A percentile compares a stretch with the other conserved stretches of the same genome.
Evolutionary conservation across 345 rosid genomes (phyloP).

Genomic region (Aquilaria yunnanensis): DNA sequence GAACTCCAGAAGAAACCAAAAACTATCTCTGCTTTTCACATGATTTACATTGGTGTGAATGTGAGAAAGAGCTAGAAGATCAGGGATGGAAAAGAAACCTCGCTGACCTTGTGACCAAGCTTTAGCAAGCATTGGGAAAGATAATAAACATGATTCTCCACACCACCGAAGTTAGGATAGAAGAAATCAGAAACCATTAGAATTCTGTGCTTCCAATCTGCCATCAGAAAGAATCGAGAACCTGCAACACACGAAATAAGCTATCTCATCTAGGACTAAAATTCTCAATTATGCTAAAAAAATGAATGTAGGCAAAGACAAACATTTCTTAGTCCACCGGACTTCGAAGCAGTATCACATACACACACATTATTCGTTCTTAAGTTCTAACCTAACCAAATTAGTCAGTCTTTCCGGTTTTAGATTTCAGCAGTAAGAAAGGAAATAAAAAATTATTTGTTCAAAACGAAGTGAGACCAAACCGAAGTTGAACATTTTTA

Average conservation of each 20-base stretch:
- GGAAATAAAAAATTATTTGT: no score
- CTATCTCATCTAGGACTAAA: neutral
- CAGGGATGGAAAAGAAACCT: neutral
- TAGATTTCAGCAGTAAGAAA: no score
- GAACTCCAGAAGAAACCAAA: no score
- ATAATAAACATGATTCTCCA: constrained; percentile 86
- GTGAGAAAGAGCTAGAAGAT: neutral
- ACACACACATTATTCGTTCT: no score
- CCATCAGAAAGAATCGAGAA: constrained; percentile 35
- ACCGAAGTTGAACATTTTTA: no score
- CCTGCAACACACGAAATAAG: constrained; percentile 19
- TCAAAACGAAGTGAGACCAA: no score
- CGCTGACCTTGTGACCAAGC: constrained; percentile 89
- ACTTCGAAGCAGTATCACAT: no score
- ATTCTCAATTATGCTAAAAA: no score
- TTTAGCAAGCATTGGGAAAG: constrained; percentile 85
- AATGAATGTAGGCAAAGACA: no score
- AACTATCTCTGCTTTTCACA: neutral
- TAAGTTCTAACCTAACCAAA: no score
- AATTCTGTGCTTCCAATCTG: constrained; percentile 49
- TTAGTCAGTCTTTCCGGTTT: no score
- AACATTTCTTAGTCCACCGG: no score
- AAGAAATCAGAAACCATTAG: constrained; percentile 96
- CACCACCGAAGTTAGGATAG: constrained; percentile 97
- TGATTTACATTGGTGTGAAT: neutral